Conservation (phyloP, 768 basidiomycete genomes). For the Lepiota venenata region DNA sequence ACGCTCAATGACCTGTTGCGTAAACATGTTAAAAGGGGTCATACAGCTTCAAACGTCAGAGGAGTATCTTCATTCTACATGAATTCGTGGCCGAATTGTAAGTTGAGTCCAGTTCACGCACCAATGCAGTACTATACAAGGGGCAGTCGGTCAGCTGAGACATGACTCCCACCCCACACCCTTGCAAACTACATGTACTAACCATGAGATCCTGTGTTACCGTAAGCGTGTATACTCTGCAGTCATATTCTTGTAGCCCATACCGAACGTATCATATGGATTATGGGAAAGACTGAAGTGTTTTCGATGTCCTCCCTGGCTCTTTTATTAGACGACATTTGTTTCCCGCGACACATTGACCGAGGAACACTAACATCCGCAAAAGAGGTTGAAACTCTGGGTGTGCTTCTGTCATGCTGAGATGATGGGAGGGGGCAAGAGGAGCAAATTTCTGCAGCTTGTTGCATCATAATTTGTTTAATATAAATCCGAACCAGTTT, state of each 20-base stretch:
- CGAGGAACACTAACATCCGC: constrained; percentile 29
- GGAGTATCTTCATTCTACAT: constrained; percentile 63
- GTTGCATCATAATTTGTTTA: constrained; percentile 8
- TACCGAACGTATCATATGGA: constrained; percentile 72
- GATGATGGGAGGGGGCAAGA: background rate
- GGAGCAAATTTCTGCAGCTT: background rate
- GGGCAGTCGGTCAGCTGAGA: constrained; percentile 5
- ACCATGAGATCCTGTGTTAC: constrained; percentile 59
- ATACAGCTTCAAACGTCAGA: constrained; percentile 73
- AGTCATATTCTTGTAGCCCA: constrained; percentile 16
- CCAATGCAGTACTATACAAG: constrained; percentile 63
- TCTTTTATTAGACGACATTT: background rate
- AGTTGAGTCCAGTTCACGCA: constrained; percentile 24
- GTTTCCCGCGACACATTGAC: background rate
- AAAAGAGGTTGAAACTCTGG: constrained; percentile 42
- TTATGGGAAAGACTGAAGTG: constrained; percentile 74
- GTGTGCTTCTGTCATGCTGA: constrained; percentile 35
- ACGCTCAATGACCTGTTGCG: background rate
- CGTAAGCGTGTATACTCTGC: constrained; percentile 12
- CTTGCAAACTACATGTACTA: constrained; percentile 13
- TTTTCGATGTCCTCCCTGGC: constrained; percentile 48
- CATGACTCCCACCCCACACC: background rate
- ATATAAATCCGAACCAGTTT: constrained; percentile 4
- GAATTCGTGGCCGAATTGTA: background rate
- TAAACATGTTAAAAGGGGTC: constrained; percentile 20